Evolutionary conservation across 2,329 filamentous ascomycete species (phyloP).

Genomic region (Westerdykella sp.): DNA sequence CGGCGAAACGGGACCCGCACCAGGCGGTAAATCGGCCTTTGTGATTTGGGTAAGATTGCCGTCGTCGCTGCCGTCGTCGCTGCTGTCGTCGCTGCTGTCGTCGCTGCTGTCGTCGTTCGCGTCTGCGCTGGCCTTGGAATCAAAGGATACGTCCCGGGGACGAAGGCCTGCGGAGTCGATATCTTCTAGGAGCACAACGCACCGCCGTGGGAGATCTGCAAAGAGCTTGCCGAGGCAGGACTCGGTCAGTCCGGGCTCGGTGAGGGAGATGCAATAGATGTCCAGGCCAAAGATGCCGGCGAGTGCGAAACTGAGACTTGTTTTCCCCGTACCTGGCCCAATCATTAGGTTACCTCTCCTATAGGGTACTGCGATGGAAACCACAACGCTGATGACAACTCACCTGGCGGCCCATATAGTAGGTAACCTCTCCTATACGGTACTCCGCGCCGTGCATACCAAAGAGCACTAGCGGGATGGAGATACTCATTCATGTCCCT

Average conservation of each 20-base stretch:
- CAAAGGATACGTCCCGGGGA: constrained; percentile 25
- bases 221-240: constrained; percentile 49
- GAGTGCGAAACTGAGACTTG: constrained; percentile 38
- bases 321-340: constrained; percentile 77
- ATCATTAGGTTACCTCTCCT: constrained; percentile 77
- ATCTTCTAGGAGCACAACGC: constrained; percentile 44
- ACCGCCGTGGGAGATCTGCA: constrained; percentile 39
- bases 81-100: constrained; percentile 7
- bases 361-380: not conserved
- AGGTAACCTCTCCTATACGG: constrained; percentile 54
- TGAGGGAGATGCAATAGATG: constrained; percentile 43
- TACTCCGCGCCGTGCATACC: constrained; percentile 79
- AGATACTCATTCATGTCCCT: constrained; percentile 73
- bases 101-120: constrained; percentile 3
- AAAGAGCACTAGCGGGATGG: constrained; percentile 63
- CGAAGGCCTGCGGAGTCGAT: constrained; percentile 44
- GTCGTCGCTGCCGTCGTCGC: constrained; percentile 6
- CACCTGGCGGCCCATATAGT: no score
- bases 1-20: constrained; percentile 4
- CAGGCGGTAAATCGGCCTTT: constrained; percentile 9
- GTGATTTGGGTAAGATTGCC: constrained; percentile 9
- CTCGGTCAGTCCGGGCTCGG: constrained; percentile 69
- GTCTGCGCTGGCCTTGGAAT: constrained; percentile 7
- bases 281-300: constrained; percentile 45
- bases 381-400: no score